Conservation (phyloP, 1,284 basidiomycete species). For the Puccinia coronata region DNA sequence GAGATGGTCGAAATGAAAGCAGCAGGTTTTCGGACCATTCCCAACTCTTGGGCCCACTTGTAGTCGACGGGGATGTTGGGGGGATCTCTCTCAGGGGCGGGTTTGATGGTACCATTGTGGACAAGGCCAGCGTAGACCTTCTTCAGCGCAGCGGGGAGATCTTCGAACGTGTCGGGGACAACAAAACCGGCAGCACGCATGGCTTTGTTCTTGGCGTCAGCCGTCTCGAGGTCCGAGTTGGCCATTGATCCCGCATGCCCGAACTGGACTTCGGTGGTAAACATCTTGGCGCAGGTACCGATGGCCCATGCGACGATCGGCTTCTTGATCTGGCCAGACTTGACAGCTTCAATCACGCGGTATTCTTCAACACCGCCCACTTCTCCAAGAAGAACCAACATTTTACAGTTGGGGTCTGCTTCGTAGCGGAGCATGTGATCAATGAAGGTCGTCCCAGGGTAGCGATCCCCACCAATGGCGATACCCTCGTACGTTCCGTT, state of each 20-base stretch:
- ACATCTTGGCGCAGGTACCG: slow-evolving; percentile 99
- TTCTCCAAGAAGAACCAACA: slow-evolving; percentile 99
- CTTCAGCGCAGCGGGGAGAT: slow-evolving; percentile 80
- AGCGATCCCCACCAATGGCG: slow-evolving; percentile 98
- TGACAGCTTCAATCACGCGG: slow-evolving; percentile 97
- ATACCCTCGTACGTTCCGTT: slow-evolving; percentile 99
- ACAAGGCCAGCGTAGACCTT: slow-evolving; percentile 85
- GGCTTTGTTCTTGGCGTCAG: slow-evolving; percentile 92
- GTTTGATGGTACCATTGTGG: slow-evolving; percentile 69
- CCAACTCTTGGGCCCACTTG: slow-evolving; percentile 97
- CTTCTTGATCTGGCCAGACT: slow-evolving; percentile 90
- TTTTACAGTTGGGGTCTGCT: slow-evolving; percentile 94
- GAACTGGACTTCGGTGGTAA: slow-evolving; percentile 98
- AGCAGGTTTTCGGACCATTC: slow-evolving; percentile 96
- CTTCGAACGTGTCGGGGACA: slow-evolving; percentile 97
- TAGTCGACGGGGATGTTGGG: slow-evolving; percentile 99
- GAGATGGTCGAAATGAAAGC: slow-evolving; percentile 99
- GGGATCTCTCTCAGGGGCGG: slow-evolving; percentile 79
- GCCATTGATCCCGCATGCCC: slow-evolving; percentile 98
- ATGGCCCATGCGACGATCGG: slow-evolving; percentile 99
- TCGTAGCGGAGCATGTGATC: no score
- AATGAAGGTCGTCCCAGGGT: slow-evolving; percentile 98
- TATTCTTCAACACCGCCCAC: slow-evolving; percentile 99
- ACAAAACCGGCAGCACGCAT: slow-evolving; percentile 95
- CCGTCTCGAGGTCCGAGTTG: slow-evolving; percentile 95